These are phyloP conservation scores for Psilocybe cubensis DNA, from an alignment of 768 basidiomycete genomes.

Conservation along the genomic window DNA sequence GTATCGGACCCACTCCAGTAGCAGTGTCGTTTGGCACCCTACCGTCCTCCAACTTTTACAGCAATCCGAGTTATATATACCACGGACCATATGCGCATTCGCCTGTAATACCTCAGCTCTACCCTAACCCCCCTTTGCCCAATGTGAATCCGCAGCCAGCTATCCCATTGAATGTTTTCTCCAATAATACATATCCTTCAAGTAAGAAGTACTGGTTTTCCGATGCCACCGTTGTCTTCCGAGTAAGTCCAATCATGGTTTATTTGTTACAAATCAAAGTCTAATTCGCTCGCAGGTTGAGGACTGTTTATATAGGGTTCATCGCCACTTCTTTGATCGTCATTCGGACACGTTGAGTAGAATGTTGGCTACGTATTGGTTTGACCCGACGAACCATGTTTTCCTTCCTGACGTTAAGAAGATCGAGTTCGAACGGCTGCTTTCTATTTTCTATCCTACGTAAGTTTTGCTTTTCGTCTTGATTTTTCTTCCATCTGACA, in stretches of 20 bases:
- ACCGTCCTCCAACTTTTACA: background rate
- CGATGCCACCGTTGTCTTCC: slow-evolving; percentile 23
- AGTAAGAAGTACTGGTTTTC: slow-evolving; percentile 18
- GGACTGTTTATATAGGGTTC: slow-evolving; percentile 24
- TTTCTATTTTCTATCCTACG: slow-evolving; percentile 39
- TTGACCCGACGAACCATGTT: slow-evolving; percentile 13
- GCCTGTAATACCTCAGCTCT: slow-evolving; percentile 3
- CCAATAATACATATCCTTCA: slow-evolving; percentile 1
- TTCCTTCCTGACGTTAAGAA: slow-evolving; percentile 41
- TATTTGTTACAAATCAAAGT: background rate
- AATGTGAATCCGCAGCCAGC: background rate
- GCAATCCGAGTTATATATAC: slow-evolving; percentile 6
- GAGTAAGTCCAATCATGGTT: slow-evolving; percentile 13
- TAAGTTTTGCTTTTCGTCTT: slow-evolving; percentile 17
- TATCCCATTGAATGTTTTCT: background rate
- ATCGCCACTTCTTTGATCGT: slow-evolving; percentile 30
- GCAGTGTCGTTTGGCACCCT: background rate
- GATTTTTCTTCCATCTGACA: background rate
- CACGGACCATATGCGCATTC: slow-evolving; percentile 7
- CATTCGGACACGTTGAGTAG: slow-evolving; percentile 27
- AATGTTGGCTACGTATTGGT: slow-evolving; percentile 13
- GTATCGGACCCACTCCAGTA: background rate
- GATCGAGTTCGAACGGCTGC: slow-evolving; percentile 33
- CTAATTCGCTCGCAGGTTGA: slow-evolving; percentile 20
- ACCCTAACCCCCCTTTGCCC: background rate